Conservation (phyloP, 768 basidiomycete genomes). For the Phaeolepiota aurea region DNA sequence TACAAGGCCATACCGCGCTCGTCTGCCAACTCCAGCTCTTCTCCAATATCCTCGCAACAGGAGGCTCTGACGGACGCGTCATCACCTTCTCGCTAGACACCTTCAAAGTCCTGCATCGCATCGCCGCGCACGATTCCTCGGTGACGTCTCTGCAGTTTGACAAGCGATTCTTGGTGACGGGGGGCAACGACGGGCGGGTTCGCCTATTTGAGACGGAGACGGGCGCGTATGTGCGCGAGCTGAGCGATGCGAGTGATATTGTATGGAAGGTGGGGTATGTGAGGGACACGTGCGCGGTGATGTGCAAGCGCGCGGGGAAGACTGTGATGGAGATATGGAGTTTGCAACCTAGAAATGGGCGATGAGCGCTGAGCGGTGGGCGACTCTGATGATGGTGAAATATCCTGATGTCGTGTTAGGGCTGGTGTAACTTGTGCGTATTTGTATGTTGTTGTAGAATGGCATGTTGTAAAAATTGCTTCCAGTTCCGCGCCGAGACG, state of each 20-base stretch:
- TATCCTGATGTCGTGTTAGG: too few species aligned
- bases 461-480: too few species aligned
- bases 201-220: slow-evolving; percentile 60
- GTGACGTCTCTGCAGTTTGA: slow-evolving; percentile 88
- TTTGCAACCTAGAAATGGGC: slow-evolving; percentile 39
- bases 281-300: slow-evolving; percentile 56
- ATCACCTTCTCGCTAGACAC: slow-evolving; percentile 32
- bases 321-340: slow-evolving; percentile 88
- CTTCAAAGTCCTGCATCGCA: slow-evolving; percentile 44
- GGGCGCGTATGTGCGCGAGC: slow-evolving; percentile 65
- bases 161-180: slow-evolving; percentile 70
- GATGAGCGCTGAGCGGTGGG: slow-evolving; percentile 9
- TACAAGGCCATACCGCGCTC: slow-evolving; percentile 88
- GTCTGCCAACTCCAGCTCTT: slow-evolving; percentile 86
- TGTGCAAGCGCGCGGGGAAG: slow-evolving; percentile 74
- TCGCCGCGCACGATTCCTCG: slow-evolving; percentile 84
- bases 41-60: slow-evolving; percentile 62
- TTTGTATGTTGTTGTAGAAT: too few species aligned
- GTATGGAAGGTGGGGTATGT: slow-evolving; percentile 84
- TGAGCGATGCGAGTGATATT: slow-evolving; percentile 69
- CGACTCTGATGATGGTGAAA: too few species aligned
- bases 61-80: slow-evolving; percentile 79
- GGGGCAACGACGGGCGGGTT: slow-evolving; percentile 82
- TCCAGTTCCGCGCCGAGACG: too few species aligned
- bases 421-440: too few species aligned